Evolutionary conservation across 2,329 filamentous ascomycete genomes (phyloP).

Genomic region (Endoconidiophora polonica): DNA sequence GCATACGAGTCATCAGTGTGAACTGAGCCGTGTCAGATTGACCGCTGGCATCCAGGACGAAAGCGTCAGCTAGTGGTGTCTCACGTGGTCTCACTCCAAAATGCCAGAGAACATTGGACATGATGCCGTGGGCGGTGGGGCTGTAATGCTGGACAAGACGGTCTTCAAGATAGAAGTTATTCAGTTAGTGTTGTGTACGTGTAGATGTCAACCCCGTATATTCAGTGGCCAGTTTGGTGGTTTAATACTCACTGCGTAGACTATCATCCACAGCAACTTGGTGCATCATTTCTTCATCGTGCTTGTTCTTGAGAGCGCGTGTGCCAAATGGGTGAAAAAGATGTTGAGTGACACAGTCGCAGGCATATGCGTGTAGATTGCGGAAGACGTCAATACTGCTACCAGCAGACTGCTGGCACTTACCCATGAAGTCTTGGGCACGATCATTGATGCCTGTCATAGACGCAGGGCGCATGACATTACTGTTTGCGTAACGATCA

Average conservation of each 20-base stretch:
- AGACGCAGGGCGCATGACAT: constrained; percentile 39
- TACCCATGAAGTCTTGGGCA: constrained; percentile 36
- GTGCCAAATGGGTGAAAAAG: constrained; percentile 52
- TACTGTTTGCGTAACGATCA: constrained; percentile 52
- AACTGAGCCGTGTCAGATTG: constrained; percentile 32
- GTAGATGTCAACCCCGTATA: neutral
- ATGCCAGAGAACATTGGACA: constrained; percentile 27
- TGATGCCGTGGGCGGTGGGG: constrained; percentile 32
- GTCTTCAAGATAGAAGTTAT: constrained; percentile 24
- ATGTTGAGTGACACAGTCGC: constrained; percentile 52
- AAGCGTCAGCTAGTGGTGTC: constrained; percentile 41
- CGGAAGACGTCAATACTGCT: constrained; percentile 45
- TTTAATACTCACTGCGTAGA: constrained; percentile 38
- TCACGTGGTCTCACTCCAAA: constrained; percentile 36
- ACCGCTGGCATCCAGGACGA: constrained; percentile 36
- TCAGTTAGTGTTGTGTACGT: neutral
- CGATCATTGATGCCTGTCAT: constrained; percentile 41
- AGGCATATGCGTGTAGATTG: constrained; percentile 47
- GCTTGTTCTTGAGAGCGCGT: constrained; percentile 35
- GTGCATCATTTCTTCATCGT: constrained; percentile 50
- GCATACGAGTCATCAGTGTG: constrained; percentile 41
- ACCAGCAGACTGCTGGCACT: constrained; percentile 29
- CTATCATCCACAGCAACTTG: constrained; percentile 52
- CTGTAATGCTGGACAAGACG: constrained; percentile 42
- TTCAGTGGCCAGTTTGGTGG: neutral